Evolutionary conservation across 2,329 filamentous ascomycete species (phyloP).

Genomic region (Phialophora chinensis): DNA sequence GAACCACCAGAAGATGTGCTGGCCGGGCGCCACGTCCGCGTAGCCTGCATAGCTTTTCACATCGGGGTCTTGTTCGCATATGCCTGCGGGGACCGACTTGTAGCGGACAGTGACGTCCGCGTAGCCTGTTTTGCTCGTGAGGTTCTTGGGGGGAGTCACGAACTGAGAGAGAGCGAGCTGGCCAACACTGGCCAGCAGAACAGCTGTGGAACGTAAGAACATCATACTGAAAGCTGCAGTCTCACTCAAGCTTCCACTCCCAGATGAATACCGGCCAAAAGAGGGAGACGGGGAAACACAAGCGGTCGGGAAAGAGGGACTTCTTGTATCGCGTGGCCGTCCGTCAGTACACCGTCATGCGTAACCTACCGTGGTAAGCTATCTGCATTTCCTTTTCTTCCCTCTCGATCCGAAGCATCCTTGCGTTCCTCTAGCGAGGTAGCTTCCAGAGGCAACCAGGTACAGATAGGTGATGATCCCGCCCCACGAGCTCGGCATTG

Average conservation of each 20-base stretch:
- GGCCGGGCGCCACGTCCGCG: conserved; percentile 60
- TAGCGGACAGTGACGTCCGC: conserved; percentile 54
- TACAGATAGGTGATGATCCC: conserved; percentile 12
- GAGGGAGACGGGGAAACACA: background rate
- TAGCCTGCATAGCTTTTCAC: conserved; percentile 66
- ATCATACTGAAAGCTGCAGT: conserved; percentile 19
- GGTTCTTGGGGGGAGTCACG: conserved; percentile 46
- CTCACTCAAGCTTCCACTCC: background rate
- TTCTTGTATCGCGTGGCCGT: conserved; percentile 4
- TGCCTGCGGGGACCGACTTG: conserved; percentile 56
- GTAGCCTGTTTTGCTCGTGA: conserved; percentile 47
- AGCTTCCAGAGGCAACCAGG: conserved; percentile 6
- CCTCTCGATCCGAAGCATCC: conserved; percentile 10
- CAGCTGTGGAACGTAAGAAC: conserved; percentile 20
- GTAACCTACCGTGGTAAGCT: background rate
- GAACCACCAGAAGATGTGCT: conserved; percentile 57
- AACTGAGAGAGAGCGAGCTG: conserved; percentile 44
- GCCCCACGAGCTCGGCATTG: conserved; percentile 14
- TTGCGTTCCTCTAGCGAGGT: conserved; percentile 6
- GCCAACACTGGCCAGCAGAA: conserved; percentile 29
- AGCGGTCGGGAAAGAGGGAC: background rate
- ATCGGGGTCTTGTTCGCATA: conserved; percentile 55
- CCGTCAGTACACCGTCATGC: background rate
- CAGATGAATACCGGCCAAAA: background rate
- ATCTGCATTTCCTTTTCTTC: conserved; percentile 5